Percentiles rank a stretch among this genome's conserved stretches.
Conservation (phyloP, 441 rosid species). For the Gossypium schwendimanii region DNA sequence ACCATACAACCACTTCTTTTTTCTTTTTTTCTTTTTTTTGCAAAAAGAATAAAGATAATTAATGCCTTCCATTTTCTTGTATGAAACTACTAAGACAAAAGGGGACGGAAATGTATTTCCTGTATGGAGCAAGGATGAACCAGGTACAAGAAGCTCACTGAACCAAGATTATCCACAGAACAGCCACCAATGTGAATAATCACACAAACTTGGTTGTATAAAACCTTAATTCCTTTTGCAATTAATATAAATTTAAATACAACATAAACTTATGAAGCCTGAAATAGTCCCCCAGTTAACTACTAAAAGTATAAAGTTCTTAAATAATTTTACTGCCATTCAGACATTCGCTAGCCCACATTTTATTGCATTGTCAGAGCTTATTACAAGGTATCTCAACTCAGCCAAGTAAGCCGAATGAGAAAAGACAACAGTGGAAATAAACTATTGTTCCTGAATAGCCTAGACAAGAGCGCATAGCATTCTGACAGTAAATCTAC, state of each 20-base stretch:
- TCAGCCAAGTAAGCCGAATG: neutral
- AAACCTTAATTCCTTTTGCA: neutral
- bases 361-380: neutral
- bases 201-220: neutral
- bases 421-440: neutral
- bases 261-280: slow-evolving; percentile 2
- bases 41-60: no score
- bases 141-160: neutral
- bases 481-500: no score
- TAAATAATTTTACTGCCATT: neutral
- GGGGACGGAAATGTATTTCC: neutral
- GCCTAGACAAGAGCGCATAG: neutral
- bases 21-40: no score
- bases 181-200: neutral
- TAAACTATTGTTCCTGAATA: neutral
- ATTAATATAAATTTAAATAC: neutral
- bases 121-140: neutral
- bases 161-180: neutral
- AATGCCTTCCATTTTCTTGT: no score
- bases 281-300: neutral
- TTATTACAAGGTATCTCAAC: neutral
- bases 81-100: neutral
- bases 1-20: neutral
- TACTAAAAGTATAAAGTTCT: neutral
- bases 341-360: neutral